These are phyloP conservation scores for Articulospora tetracladia DNA, from an alignment of 495 filamentous ascomycete genomes.

Conservation along the genomic window DNA sequence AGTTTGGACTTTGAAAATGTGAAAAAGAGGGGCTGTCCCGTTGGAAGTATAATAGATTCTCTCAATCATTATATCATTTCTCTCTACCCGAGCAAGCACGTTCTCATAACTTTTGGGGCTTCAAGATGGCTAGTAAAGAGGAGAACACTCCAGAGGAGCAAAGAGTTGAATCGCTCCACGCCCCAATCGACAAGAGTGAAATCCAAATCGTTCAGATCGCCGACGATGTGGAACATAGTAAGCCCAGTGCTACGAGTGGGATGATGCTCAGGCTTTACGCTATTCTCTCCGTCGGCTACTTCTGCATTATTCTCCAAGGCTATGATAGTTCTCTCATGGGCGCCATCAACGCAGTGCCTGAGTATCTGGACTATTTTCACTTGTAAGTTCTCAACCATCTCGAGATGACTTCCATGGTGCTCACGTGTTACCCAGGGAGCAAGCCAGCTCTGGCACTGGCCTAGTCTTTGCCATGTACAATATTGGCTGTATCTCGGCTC, in stretches of 20 bases:
- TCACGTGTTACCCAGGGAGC: background rate
- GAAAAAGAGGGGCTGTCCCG: background rate
- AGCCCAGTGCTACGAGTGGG: background rate
- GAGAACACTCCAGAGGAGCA: background rate
- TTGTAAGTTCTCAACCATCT: background rate
- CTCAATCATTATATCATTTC: background rate
- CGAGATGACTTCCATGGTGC: background rate
- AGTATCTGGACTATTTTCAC: conserved; percentile 21
- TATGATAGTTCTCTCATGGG: conserved; percentile 31
- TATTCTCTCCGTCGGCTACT: conserved; percentile 26
- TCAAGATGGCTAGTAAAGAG: background rate
- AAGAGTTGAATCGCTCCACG: background rate
- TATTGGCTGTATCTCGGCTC: conserved; percentile 27
- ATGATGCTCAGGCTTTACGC: background rate
- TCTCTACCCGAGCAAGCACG: background rate
- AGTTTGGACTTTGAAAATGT: background rate
- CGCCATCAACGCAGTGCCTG: conserved; percentile 30
- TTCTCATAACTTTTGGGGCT: too few species aligned
- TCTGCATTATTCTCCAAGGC: conserved; percentile 31
- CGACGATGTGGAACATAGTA: background rate
- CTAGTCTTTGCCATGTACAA: conserved; percentile 43
- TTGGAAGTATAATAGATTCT: background rate
- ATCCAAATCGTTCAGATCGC: background rate
- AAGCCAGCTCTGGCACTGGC: conserved; percentile 35
- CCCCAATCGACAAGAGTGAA: background rate